phyloP scores from a whole-genome alignment of 2,329 filamentous ascomycete species.

The Cercospora janseana region DNA sequence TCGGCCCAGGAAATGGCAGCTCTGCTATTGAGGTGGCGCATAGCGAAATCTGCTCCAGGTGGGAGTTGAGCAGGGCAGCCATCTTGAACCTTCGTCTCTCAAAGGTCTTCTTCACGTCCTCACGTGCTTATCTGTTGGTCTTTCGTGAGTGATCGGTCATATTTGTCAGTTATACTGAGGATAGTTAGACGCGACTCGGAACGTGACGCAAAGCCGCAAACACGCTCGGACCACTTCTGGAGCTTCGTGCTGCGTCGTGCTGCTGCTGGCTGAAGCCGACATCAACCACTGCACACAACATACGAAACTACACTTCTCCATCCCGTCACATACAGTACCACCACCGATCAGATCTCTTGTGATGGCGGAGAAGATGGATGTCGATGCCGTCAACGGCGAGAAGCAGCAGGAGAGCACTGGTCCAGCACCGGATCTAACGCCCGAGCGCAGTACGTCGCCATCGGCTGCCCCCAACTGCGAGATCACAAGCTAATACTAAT shows the following conservation, averaged over 20 bases:
- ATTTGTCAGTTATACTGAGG: not conserved
- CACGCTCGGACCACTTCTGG: slow-evolving; percentile 5
- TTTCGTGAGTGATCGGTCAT: not conserved
- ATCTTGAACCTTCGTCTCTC: slow-evolving; percentile 15
- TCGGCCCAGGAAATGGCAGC: slow-evolving; percentile 73
- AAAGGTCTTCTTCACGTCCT: not conserved
- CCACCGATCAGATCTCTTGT: slow-evolving; percentile 17
- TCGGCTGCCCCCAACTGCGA: slow-evolving; percentile 19
- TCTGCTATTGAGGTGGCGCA: slow-evolving; percentile 51
- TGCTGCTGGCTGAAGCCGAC: slow-evolving; percentile 5
- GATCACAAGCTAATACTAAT: slow-evolving; percentile 2
- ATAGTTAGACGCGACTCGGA: not conserved
- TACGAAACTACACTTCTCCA: slow-evolving; percentile 11
- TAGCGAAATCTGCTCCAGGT: slow-evolving; percentile 52
- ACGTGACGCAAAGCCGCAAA: slow-evolving; percentile 8
- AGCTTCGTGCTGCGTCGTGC: slow-evolving; percentile 5
- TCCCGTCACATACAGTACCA: slow-evolving; percentile 11
- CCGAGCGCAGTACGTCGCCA: slow-evolving; percentile 36
- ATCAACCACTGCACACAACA: slow-evolving; percentile 5
- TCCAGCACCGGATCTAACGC: slow-evolving; percentile 35
- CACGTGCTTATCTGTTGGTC: not conserved
- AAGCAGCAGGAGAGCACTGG: slow-evolving; percentile 44
- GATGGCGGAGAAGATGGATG: slow-evolving; percentile 54
- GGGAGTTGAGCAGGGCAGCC: slow-evolving; percentile 46
- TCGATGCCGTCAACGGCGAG: slow-evolving; percentile 39